Percentiles rank a stretch among this genome's conserved stretches.
Conservation (phyloP, 306 rosid species). For the Alnus glutinosa region DNA sequence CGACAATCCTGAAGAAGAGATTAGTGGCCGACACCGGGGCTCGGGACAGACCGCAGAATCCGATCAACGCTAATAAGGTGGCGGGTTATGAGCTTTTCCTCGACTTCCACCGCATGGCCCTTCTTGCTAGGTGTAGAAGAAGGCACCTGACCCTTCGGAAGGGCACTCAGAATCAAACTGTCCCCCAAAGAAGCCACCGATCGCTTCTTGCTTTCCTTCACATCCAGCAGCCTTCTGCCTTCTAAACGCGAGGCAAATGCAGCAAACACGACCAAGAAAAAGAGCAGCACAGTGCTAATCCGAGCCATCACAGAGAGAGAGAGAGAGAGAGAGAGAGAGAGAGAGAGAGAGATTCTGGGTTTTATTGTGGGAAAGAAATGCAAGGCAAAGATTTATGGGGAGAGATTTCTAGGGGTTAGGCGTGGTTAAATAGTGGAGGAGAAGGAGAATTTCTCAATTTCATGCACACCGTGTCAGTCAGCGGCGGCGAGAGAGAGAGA, state of each 20-base stretch:
- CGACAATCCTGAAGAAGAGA: neutral
- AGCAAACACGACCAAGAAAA: constrained; percentile 38
- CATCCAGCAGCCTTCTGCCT: constrained; percentile 50
- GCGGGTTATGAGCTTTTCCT: constrained; percentile 65
- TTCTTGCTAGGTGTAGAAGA: constrained; percentile 72
- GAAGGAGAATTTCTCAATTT: neutral
- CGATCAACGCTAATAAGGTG: constrained; percentile 55
- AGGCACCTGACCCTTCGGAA: constrained; percentile 80
- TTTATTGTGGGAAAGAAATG: neutral
- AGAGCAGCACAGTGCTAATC: constrained; percentile 27
- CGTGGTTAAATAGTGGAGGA: constrained; percentile 18
- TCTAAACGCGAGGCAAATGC: constrained; percentile 37
- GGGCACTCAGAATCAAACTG: constrained; percentile 51
- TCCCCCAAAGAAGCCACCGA: constrained; percentile 16
- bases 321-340: neutral
- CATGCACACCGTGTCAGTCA: constrained; percentile 3
- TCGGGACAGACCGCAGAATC: constrained; percentile 65
- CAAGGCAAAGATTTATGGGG: constrained; percentile 7
- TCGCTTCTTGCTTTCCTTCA: constrained; percentile 2
- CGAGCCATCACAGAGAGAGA: constrained; percentile 48
- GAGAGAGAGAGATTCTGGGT: constrained; percentile 3
- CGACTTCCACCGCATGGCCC: constrained; percentile 53
- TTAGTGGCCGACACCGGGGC: constrained; percentile 85
- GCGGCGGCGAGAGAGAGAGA: constrained; percentile 12
- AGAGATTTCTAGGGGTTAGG: neutral